Conservation (phyloP, 2,329 filamentous ascomycete species). For the Scedosporium dehoogii region DNA sequence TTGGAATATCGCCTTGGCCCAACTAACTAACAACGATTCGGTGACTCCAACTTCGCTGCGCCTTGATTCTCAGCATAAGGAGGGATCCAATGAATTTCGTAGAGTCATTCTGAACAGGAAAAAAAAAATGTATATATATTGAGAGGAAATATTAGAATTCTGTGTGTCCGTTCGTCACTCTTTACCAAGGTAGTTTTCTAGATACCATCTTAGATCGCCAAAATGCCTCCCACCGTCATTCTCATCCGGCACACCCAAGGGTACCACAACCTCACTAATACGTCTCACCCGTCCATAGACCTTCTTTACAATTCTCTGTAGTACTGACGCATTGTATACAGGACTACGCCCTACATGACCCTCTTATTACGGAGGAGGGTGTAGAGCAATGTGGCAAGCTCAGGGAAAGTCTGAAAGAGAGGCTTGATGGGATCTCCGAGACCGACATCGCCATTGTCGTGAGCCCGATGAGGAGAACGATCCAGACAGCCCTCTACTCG, state of each 20-base stretch:
- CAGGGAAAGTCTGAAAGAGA: conserved; percentile 28
- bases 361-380: conserved; percentile 38
- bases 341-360: conserved; percentile 39
- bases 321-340: conserved; percentile 24
- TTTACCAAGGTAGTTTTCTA: no score
- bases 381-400: conserved; percentile 36
- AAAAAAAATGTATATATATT: no score
- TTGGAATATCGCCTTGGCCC: no score
- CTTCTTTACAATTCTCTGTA: conserved; percentile 4
- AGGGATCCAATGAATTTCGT: no score
- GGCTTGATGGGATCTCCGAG: conserved; percentile 19
- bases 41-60: no score
- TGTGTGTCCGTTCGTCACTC: no score
- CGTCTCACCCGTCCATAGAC: conserved; percentile 18
- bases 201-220: conserved; percentile 49
- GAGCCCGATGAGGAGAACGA: conserved; percentile 55
- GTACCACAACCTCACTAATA: conserved; percentile 43
- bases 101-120: no score
- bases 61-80: no score
- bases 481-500: conserved; percentile 51
- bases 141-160: no score
- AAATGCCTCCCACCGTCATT: conserved; percentile 56
- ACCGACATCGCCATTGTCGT: conserved; percentile 43
- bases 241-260: conserved; percentile 83
- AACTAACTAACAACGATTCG: no score